Evolutionary conservation across 1,284 basidiomycete species (phyloP), one percentile per base, ranked within the genome.

Genomic region (Leccinum variabile): DNA sequence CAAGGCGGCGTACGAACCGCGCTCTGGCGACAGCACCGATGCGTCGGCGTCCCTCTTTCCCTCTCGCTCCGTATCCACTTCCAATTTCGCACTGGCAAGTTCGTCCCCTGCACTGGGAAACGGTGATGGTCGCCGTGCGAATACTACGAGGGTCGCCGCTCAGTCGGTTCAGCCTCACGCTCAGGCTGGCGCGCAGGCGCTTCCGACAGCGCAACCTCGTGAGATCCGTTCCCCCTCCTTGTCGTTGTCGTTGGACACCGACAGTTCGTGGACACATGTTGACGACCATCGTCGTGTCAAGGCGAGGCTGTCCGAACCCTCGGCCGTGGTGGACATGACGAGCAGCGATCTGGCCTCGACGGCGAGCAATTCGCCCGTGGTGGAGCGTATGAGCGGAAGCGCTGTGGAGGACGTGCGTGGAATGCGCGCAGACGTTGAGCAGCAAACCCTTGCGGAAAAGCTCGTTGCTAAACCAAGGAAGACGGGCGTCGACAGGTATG

Each of bases 401-500:
- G 68, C 76, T 54, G 69, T 66, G 28, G 64, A n/a, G 10, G 61
- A 72, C 37, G 69, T 74, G 54, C 72, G 65, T 55, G 61, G 54
- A 7, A 63, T 65, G 57, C 68, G 65, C 60, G 57, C 59, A 25
- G 64, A 68, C 64, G 74, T 71, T 64, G 74, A 71, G 35, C 60
- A 53, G 59, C 73, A 78, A 59, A 84, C 86, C 3, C 77, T 88
- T 11, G 85, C 84, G 2, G 87, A 90, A 74, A 82, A 79, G 69
- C 68, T 86, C 61, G 69, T 85, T 22, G 84, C 87, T 16, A 86
- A 83, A 67, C 79, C 85, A 16, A 77, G 80, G 57, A 84, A 84
- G 70, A 89, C 87, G 4, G 82, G 77, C n/a, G 83, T 88, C 16
- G 87, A 89, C 57, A 87, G 88, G 89, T 70, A 59, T 54, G 64